Evolutionary conservation across 2,329 filamentous ascomycete genomes (phyloP), one percentile per base, ranked within the genome.

Genomic region (Calonectria pteridis): DNA sequence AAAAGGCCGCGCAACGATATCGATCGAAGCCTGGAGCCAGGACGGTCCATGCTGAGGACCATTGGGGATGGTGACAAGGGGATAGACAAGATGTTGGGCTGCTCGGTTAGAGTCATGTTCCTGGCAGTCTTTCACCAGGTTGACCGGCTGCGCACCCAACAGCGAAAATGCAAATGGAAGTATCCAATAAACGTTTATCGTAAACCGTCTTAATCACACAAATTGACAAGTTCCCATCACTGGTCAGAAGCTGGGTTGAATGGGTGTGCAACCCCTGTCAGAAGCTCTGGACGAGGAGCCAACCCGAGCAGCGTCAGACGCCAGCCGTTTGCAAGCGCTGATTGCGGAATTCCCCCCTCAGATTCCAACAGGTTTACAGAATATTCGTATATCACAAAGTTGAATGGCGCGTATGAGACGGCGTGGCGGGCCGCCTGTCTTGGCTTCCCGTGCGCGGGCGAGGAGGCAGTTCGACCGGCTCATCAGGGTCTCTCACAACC

Each of bases 191-290:
- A 6, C 23, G 33, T 59, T 16, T 26, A 23, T 14, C 33, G 6
- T 6, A 28, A 35, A 59, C 26, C 26, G 11, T 40, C 55, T 37
- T 28, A 59, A 59, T 59, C 55, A 59, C 31, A 40, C 23, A 63
- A 20, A 63, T 26, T 46, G 37, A n/a, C 40, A n/a, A 4, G 16
- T 35, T 68, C 40, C n/a, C n/a, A 20, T 35, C 26, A 59, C 37
- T 59, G 51, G 49, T 59, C 65, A 68, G 66, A 59, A 6, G 31
- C 16, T 28, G 37, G 51, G 51, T 37, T 23, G n/a, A 35, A 37
- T 55, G 28, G 58, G 58, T 64, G 67, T 37, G 37, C 13, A 64
- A 35, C 67, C 67, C 67, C 58, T 70, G 67, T 49, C 33, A 64
- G 67, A 49, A 53, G 16, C 18, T 59, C 26, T 37, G n/a, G 23